Base-by-base conservation (phyloP, 225 moss, liverwort and hornwort genomes). In the Antitrichia curtipendula region DNA sequence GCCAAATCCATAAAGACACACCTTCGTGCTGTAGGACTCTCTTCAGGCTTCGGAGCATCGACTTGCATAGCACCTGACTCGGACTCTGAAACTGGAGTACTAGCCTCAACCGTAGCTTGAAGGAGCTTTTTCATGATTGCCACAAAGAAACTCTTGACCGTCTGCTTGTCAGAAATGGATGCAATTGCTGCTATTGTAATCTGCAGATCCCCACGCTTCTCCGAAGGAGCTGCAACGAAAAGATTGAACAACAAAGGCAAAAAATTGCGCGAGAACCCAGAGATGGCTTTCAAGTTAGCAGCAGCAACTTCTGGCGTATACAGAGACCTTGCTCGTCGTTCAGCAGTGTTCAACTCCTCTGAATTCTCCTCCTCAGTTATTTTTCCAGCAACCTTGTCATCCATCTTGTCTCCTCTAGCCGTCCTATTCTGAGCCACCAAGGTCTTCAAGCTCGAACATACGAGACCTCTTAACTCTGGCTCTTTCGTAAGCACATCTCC, bases 1-100 rank as follows among this genome's bases (percentile, higher is more conserved):
- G 99, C 99, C 78, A 99, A 93, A 92, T 99, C 99, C 97, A 99
- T 95, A 83, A 99, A 99, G 63, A 97, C 94, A 90, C 99, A 96
- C 90, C 98, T 95, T 80, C 94, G 94, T 61, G 95, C 92, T 61
- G 93, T 91, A 65, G 96, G 92, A 87, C 88, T 96, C 88, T 98
- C 95, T 87, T 98, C 98, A 45, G 90, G 89, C 76, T 91, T 96
- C 40, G 90, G 91, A 84, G 95, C 92, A 92, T 98, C 96, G 62
- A 96, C 95, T 90, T 98, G 92, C 95, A 98, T 98, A 69, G 88
- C 78, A 84, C 91, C 94, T 88, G 89, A 56, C 86, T 92, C 93
- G 87, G 91, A 53, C 47, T 88, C 87, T 91, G 93, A 34, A 89
- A 69, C 88, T 87, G 88, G 85, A 82, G 94, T 91, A 43, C 90